Percentiles rank a stretch among this genome's conserved stretches.
These are phyloP conservation scores for Penicillium verrucosum DNA, from an alignment of 2,329 filamentous ascomycete species.

Conservation along the genomic window DNA sequence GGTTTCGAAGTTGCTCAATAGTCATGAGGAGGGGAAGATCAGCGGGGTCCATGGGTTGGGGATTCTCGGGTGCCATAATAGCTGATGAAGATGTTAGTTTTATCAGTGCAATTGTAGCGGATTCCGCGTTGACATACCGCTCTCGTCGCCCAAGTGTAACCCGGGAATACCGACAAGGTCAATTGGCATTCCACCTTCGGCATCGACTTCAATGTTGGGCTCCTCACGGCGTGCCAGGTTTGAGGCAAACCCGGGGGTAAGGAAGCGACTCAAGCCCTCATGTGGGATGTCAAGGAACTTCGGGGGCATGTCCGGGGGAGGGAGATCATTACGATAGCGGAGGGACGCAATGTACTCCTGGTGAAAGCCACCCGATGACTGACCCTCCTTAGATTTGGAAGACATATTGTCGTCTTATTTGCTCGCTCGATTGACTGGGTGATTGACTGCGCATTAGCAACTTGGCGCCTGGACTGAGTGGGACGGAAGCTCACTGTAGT, in stretches of 20 bases:
- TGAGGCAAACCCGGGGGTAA: constrained; percentile 83
- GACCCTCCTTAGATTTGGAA: constrained; percentile 39
- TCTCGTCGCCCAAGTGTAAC: constrained; percentile 91
- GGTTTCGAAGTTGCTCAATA: constrained; percentile 79
- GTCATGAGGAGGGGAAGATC: constrained; percentile 82
- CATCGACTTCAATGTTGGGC: constrained; percentile 94
- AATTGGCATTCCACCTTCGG: constrained; percentile 95
- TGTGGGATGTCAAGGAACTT: constrained; percentile 98
- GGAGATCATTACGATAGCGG: constrained; percentile 91
- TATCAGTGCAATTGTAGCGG: not conserved
- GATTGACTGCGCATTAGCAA: not conserved
- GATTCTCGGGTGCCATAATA: constrained; percentile 73
- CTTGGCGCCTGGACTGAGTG: not conserved
- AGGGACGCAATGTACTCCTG: constrained; percentile 98
- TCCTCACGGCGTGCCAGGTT: constrained; percentile 87
- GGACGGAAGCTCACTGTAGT: not conserved
- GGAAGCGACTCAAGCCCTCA: constrained; percentile 86
- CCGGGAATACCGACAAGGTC: constrained; percentile 93
- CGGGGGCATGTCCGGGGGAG: constrained; percentile 87
- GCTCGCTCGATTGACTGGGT: not conserved
- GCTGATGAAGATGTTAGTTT: constrained; percentile 49
- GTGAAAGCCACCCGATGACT: constrained; percentile 55
- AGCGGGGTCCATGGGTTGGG: constrained; percentile 71
- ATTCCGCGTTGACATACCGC: constrained; percentile 57
- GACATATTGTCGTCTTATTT: constrained; percentile 28